A percentile compares a stretch with the other conserved stretches of the same genome.
Evolutionary conservation across 2,329 filamentous ascomycete genomes (phyloP).

Genomic region (Ascochyta lentis): DNA sequence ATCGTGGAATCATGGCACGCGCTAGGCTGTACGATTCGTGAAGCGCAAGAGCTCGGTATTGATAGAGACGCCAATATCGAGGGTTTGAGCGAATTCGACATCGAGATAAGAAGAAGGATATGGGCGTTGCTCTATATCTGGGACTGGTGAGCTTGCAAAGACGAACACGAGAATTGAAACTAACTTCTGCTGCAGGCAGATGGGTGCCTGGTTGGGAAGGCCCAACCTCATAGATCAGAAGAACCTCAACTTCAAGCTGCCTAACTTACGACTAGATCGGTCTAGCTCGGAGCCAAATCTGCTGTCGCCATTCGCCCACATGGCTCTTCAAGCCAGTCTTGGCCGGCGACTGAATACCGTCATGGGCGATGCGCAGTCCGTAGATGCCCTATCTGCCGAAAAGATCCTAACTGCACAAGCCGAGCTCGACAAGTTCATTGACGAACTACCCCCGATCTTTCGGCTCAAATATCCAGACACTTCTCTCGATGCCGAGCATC

Average conservation of each 20-base stretch:
- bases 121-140: constrained; percentile 58
- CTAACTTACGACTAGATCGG: constrained; percentile 50
- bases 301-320: constrained; percentile 55
- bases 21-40: constrained; percentile 53
- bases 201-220: constrained; percentile 53
- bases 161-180: background rate
- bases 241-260: constrained; percentile 50
- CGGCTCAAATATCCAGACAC: constrained; percentile 51
- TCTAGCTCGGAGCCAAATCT: constrained; percentile 43
- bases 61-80: constrained; percentile 50
- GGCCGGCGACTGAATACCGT: constrained; percentile 38
- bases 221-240: constrained; percentile 54
- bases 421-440: constrained; percentile 54
- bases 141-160: constrained; percentile 52
- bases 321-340: constrained; percentile 51
- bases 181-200: constrained; percentile 39
- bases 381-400: constrained; percentile 25
- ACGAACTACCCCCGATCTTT: constrained; percentile 53
- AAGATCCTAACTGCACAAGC: constrained; percentile 39
- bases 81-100: constrained; percentile 54
- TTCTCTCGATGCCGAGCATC: constrained; percentile 50
- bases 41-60: constrained; percentile 58
- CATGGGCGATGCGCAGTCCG: constrained; percentile 28
- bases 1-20: constrained; percentile 60
- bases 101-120: constrained; percentile 55